phyloP scores from a whole-genome alignment of 768 basidiomycete species.

The Lactifluus hygrophoroides region DNA sequence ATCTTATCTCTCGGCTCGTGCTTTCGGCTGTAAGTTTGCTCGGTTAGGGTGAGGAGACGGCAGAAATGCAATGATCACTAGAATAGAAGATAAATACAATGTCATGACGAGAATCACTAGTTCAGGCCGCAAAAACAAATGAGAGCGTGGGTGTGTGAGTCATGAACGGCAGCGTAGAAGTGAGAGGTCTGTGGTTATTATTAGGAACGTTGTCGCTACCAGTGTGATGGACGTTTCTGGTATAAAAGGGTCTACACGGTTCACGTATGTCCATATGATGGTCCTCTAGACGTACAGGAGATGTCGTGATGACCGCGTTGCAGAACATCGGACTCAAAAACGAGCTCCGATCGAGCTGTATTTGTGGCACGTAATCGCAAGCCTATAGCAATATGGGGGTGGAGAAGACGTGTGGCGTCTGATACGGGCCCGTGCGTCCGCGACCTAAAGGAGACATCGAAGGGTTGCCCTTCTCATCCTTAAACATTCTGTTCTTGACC shows the following conservation, averaged over 20 bases:
- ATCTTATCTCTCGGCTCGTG: background rate
- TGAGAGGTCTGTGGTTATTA: too few species aligned
- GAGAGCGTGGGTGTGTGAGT: background rate
- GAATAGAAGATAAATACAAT: background rate
- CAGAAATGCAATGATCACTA: too few species aligned
- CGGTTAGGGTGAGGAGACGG: too few species aligned
- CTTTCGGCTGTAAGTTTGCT: too few species aligned
- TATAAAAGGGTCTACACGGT: background rate
- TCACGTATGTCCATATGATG: background rate
- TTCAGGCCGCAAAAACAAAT: background rate
- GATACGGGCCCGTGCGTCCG: slow-evolving; percentile 49
- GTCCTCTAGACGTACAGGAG: background rate
- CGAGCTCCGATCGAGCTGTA: slow-evolving; percentile 1
- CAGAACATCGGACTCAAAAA: background rate
- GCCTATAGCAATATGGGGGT: slow-evolving; percentile 36
- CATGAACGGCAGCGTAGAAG: background rate
- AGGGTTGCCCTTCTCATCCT: background rate
- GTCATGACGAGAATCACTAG: background rate
- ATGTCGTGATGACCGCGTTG: background rate
- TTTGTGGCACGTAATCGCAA: slow-evolving; percentile 24
- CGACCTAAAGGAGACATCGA: background rate
- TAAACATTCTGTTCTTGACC: background rate
- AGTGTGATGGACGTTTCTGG: background rate
- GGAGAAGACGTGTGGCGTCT: slow-evolving; percentile 55
- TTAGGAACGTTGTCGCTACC: background rate